These are phyloP conservation scores for Microbotryomycetes sp. DNA, from an alignment of 1,284 basidiomycete genomes.

Conservation along the genomic window DNA sequence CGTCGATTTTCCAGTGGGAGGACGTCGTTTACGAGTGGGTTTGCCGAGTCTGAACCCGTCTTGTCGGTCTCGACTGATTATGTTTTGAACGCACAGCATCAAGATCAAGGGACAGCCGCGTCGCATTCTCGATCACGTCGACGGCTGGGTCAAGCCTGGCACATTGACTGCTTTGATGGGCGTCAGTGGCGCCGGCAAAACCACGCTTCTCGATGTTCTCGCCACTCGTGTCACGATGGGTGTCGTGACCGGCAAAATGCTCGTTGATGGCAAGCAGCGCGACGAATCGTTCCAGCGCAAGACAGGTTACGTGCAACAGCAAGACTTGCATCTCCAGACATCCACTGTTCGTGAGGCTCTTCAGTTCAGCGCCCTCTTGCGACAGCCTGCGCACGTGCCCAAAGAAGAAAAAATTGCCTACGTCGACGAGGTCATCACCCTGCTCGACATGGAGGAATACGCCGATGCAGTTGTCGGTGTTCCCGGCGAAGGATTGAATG, in stretches of 20 bases:
- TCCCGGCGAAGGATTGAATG: conserved; percentile 50
- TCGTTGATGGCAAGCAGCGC: conserved; percentile 66
- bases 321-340: conserved; percentile 56
- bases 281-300: conserved; percentile 66
- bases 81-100: conserved; percentile 43
- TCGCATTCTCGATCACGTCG: conserved; percentile 64
- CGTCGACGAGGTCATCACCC: conserved; percentile 65
- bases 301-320: conserved; percentile 73
- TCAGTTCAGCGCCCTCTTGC: conserved; percentile 69
- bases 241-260: conserved; percentile 63
- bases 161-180: conserved; percentile 66
- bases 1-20: conserved; percentile 44
- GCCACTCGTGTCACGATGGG: conserved; percentile 69
- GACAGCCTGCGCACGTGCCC: conserved; percentile 62
- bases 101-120: conserved; percentile 52
- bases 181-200: conserved; percentile 63
- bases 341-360: conserved; percentile 68
- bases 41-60: conserved; percentile 35
- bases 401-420: conserved; percentile 67
- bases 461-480: conserved; percentile 68
- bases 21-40: conserved; percentile 37
- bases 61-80: background rate
- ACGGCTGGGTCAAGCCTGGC: conserved; percentile 63
- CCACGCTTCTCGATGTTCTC: conserved; percentile 58
- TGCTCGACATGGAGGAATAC: conserved; percentile 64